Evolutionary conservation across 805 yeast species (phyloP), one percentile per base, ranked within the genome.

Genomic region (Pichia nakasei): DNA sequence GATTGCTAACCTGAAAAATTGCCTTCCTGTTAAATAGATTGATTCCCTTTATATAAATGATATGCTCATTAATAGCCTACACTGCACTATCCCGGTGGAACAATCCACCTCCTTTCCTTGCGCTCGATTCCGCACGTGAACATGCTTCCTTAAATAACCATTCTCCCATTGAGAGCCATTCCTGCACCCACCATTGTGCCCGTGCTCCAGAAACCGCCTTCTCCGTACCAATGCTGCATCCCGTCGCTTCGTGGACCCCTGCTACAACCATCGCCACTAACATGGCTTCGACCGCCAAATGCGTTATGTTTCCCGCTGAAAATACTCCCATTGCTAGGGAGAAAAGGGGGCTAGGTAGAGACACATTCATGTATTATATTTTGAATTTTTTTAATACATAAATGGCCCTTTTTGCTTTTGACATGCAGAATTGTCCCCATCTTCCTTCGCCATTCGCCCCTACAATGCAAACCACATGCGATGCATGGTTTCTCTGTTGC

Each of bases 81-180:
- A 12, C 4, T 29, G 11, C 7, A 29, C 32, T 4, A 24, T 29
- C 32, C 15, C 32, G 12, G 15, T 17, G 32, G 8, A 29, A 29
- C 13, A 29, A 29, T 7, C 18, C 32, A 29, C 17, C 27, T 24
- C 11, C 17, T 13, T 29, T 29, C 5, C 6, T 15, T 13, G 32
- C 32, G 15, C 32, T 29, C 9, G n/a, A 2, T 13, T 29, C 17
- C 12, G 17, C 32, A 7, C 18, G 12, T 13, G n/a, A 9, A 18
- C 35, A 19, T 43, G 11, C 21, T 37, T 2, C 39, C 41, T 4
- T 39, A 43, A 12, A 39, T 37, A 9, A 34, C 47, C 4, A 29
- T 37, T 9, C 35, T 37, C 15, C 40, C 40, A 15, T 35, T 21
- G 0, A 22, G 29, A 20, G 3, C 34, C 15, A 32, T 42, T 17